Base-by-base conservation (phyloP, 805 yeast species). In the Lipomyces orientalis region DNA sequence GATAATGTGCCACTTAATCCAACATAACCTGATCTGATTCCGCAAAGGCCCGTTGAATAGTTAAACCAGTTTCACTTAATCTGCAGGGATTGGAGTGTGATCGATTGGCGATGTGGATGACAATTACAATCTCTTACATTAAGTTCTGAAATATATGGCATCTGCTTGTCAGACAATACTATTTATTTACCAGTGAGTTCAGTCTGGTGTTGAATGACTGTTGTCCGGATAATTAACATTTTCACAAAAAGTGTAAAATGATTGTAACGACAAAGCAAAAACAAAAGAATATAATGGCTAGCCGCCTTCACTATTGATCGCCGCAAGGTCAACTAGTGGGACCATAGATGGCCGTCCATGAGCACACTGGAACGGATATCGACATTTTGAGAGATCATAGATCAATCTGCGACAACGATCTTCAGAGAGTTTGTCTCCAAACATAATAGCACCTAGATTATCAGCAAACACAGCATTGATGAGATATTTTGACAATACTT, bases 281-380 rank as follows among this genome's bases (percentile, higher is more conserved):
- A 55, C 10, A 37, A 16, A 37, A 37, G n/a, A 19, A 43, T 22
- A 43, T 19, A 43, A 14, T n/a, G 6, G 19, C 22, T 8, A 43
- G 49, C 3, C n/a, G 2, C 6, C 49, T 43, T 19, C 16, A n/a
- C 49, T 8, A 5, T 9, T 19, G 6, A 8, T 52, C 6, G 33
- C 31, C 12, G 8, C n/a, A 2, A 52, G 34, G 14, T 65, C 62
- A 29, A 34, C 52, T 35, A 68, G 67, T 0, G 93, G 93, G 1
- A 86, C 83, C 12, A 89, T 75, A 0, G 92, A 85, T 0, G 97
- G 96, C 64, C 97, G 78, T 0, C 97, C 97, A 76, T 91, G 97
- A 0, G 97, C 97, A 80, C 97, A 92, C 64, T 84, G 87, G 71
- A 90, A 89, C 0, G 97, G 96, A 22, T 82, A 76, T 14, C 78